Conservation (phyloP, 1,284 basidiomycete species). For the Pulveroboletus sp. region DNA sequence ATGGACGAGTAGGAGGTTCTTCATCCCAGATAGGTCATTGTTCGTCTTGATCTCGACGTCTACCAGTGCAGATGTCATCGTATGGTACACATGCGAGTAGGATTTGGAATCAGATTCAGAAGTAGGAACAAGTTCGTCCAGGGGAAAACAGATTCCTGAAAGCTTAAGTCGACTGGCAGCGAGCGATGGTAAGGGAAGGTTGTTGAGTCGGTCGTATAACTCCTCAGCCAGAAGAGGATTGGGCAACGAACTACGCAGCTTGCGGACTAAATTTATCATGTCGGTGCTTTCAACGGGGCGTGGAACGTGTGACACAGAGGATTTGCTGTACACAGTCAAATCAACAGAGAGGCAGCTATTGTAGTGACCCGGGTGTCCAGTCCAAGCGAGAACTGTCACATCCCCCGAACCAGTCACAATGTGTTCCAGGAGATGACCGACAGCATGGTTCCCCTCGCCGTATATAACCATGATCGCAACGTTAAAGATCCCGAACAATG, state of each 20-base stretch:
- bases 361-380: not conserved
- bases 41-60: constrained; percentile 7
- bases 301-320: constrained; percentile 2
- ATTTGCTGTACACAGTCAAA: constrained; percentile 12
- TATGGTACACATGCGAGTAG: not conserved
- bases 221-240: not conserved
- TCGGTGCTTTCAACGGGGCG: not conserved
- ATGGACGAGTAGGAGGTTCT: constrained; percentile 5
- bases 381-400: constrained; percentile 7
- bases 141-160: constrained; percentile 7
- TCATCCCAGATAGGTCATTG: not conserved
- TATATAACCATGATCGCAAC: constrained; percentile 5
- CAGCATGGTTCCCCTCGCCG: constrained; percentile 3
- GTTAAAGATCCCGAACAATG: constrained; percentile 5
- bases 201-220: constrained; percentile 1
- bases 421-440: constrained; percentile 9
- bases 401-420: constrained; percentile 1
- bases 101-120: not conserved
- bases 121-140: not conserved
- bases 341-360: constrained; percentile 14
- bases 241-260: not conserved
- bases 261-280: not conserved
- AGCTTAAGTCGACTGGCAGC: constrained; percentile 5
- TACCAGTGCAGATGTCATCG: not conserved
- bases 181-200: not conserved